Conservation (phyloP, 2,329 filamentous ascomycete genomes). For the Stagonosporopsis cucurbitacearum region DNA sequence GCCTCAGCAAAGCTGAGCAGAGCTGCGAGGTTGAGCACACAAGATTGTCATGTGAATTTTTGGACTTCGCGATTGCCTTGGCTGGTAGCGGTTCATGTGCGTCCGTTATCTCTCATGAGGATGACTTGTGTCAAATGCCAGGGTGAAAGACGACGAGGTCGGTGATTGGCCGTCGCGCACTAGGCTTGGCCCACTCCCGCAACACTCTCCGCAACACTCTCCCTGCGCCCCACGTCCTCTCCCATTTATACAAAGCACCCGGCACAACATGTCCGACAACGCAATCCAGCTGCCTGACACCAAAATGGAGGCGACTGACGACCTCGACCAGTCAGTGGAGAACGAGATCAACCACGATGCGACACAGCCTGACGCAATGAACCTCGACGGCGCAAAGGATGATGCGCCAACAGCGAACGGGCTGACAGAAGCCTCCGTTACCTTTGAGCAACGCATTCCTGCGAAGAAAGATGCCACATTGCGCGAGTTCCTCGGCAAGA, state of each 20-base stretch:
- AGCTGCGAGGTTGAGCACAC: too few relatives aligned
- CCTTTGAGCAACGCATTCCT: constrained; percentile 69
- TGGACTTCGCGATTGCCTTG: too few relatives aligned
- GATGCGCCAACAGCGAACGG: constrained; percentile 46
- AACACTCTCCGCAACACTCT: constrained; percentile 22
- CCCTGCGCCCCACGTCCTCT: constrained; percentile 17
- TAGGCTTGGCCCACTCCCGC: constrained; percentile 17
- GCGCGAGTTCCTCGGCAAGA: constrained; percentile 91
- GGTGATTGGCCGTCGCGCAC: constrained; percentile 11
- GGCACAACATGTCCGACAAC: constrained; percentile 41
- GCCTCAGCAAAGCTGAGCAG: too few relatives aligned
- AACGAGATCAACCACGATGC: constrained; percentile 50
- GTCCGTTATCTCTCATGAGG: neutral
- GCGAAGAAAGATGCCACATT: constrained; percentile 90
- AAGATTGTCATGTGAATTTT: neutral
- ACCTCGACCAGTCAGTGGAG: constrained; percentile 51
- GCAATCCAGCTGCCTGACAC: constrained; percentile 38
- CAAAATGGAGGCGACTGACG: constrained; percentile 44
- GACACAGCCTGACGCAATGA: constrained; percentile 49
- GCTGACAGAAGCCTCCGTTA: constrained; percentile 52
- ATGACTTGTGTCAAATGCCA: neutral
- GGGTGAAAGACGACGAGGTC: neutral
- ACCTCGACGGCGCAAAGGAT: constrained; percentile 51
- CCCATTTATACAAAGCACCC: constrained; percentile 6
- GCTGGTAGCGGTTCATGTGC: neutral